phyloP scores from a whole-genome alignment of 805 yeast species.

The Pichia occidentalis region DNA sequence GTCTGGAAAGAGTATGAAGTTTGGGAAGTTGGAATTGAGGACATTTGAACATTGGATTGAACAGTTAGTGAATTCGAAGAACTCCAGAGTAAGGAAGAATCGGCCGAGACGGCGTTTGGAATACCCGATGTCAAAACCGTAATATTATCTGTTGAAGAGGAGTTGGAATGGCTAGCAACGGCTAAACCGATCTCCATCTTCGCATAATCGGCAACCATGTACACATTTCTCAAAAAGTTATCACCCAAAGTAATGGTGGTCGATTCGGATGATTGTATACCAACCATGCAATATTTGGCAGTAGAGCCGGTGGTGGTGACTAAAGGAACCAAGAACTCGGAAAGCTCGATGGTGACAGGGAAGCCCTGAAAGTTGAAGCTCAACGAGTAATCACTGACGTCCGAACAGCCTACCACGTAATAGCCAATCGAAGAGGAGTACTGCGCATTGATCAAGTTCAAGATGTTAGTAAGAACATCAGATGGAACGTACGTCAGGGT shows the following conservation, averaged over 20 bases:
- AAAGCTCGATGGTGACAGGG: slow-evolving; percentile 43
- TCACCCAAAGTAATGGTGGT: slow-evolving; percentile 45
- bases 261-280: slow-evolving; percentile 31
- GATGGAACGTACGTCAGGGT: slow-evolving; percentile 43
- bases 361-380: slow-evolving; percentile 54
- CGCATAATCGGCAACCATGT: slow-evolving; percentile 51
- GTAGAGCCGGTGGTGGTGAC: slow-evolving; percentile 18
- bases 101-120: slow-evolving; percentile 45
- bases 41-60: slow-evolving; percentile 6
- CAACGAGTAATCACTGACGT: slow-evolving; percentile 23
- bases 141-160: slow-evolving; percentile 31
- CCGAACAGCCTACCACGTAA: slow-evolving; percentile 41
- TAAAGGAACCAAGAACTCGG: slow-evolving; percentile 20
- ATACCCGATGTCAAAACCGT: slow-evolving; percentile 35
- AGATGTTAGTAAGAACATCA: slow-evolving; percentile 21
- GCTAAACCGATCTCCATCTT: slow-evolving; percentile 39
- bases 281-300: slow-evolving; percentile 38
- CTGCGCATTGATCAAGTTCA: slow-evolving; percentile 33
- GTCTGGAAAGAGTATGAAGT: slow-evolving; percentile 1
- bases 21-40: slow-evolving; percentile 5
- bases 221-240: slow-evolving; percentile 44
- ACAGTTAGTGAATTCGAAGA: slow-evolving; percentile 6
- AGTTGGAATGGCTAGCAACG: slow-evolving; percentile 19
- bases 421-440: slow-evolving; percentile 38
- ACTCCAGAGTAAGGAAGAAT: slow-evolving; percentile 36